Evolutionary conservation across 75 land plant species (phyloP).

Genomic region (Sequoiadendron giganteum): DNA sequence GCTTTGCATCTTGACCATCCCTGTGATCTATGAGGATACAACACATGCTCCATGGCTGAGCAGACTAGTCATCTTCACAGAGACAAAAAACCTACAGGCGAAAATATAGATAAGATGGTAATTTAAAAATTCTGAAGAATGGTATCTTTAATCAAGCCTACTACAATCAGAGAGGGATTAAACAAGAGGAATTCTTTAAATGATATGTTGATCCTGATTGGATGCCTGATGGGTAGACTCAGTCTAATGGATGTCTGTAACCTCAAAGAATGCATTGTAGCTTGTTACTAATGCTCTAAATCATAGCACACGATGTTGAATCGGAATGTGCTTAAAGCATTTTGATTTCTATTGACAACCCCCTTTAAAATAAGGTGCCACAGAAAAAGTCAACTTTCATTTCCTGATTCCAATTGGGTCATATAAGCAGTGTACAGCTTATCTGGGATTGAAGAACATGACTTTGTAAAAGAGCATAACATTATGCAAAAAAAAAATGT

Average conservation of each 20-base stretch:
- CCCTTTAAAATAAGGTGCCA: background rate
- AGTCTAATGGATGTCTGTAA: background rate
- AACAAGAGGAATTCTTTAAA: too few species aligned
- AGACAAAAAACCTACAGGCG: background rate
- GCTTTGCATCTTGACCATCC: too few species aligned
- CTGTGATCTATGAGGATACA: background rate
- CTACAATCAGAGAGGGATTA: too few species aligned
- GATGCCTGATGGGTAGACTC: background rate
- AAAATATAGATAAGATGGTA: background rate
- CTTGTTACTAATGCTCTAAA: background rate
- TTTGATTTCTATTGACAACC: background rate
- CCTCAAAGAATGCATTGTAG: background rate
- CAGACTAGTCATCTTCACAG: background rate
- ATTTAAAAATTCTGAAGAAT: background rate
- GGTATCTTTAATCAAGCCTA: too few species aligned
- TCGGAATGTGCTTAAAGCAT: background rate
- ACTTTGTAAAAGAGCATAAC: background rate
- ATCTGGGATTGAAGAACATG: background rate
- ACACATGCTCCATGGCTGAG: background rate
- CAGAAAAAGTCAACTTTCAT: background rate
- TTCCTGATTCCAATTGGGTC: background rate
- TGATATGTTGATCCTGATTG: background rate
- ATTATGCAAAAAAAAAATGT: background rate
- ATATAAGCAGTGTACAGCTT: background rate
- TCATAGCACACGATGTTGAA: background rate